Percentiles rank a stretch among this genome's conserved stretches.
Conservation (phyloP, 2,329 filamentous ascomycete species). For the Aspergillus costaricaensis region DNA sequence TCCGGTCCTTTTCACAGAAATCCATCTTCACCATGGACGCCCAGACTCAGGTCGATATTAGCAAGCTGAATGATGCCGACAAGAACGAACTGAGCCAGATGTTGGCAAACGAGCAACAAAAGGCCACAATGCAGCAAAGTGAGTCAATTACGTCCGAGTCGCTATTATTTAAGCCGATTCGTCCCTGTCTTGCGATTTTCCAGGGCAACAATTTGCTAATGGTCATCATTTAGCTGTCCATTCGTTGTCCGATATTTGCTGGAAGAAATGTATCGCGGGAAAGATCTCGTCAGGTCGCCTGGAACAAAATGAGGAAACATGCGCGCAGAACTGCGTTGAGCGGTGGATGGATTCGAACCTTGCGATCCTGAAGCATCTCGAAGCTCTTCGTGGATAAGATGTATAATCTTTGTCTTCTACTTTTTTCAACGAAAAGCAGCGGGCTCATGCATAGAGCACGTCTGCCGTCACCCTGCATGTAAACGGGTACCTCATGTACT, state of each 20-base stretch:
- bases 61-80: conserved; percentile 76
- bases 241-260: conserved; percentile 76
- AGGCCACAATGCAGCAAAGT: conserved; percentile 62
- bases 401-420: background rate
- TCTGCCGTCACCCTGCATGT: background rate
- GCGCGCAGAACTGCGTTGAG: conserved; percentile 90
- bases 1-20: background rate
- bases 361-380: conserved; percentile 80
- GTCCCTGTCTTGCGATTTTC: background rate
- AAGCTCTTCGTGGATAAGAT: conserved; percentile 57
- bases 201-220: conserved; percentile 11
- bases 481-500: background rate
- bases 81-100: conserved; percentile 87
- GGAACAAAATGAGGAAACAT: conserved; percentile 76
- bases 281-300: conserved; percentile 71
- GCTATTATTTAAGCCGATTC: background rate
- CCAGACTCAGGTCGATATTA: conserved; percentile 59
- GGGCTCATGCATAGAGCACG: background rate
- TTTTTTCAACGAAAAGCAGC: background rate
- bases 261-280: conserved; percentile 86
- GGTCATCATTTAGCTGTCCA: conserved; percentile 58
- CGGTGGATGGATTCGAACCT: conserved; percentile 88
- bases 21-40: conserved; percentile 35
- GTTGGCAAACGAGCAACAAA: conserved; percentile 80
- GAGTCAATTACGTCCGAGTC: conserved; percentile 22